Conservation (phyloP, 2,329 filamentous ascomycete species). For the Phyllosticta capitalensis region DNA sequence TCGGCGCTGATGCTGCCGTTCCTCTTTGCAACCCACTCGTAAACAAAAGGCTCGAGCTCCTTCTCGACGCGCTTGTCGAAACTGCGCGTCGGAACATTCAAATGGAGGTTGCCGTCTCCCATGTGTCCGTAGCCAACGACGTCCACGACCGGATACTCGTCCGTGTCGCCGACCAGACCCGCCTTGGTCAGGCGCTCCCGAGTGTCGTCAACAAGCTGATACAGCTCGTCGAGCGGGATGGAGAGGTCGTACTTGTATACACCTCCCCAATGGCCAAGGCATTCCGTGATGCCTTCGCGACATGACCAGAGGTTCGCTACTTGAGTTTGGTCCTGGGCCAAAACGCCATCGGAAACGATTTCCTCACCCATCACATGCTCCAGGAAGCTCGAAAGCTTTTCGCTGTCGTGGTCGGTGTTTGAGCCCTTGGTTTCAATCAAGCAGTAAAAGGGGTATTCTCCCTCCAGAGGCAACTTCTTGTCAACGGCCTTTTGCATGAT, state of each 20-base stretch:
- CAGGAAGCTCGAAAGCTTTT: slow-evolving; percentile 80
- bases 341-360: slow-evolving; percentile 78
- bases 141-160: slow-evolving; percentile 68
- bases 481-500: slow-evolving; percentile 65
- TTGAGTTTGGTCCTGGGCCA: slow-evolving; percentile 91
- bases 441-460: slow-evolving; percentile 87
- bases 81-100: slow-evolving; percentile 74
- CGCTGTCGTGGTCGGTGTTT: slow-evolving; percentile 85
- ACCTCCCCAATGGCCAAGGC: slow-evolving; percentile 79
- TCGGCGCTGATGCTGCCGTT: slow-evolving; percentile 94
- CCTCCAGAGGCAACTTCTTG: slow-evolving; percentile 71
- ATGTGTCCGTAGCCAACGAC: slow-evolving; percentile 98
- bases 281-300: slow-evolving; percentile 88
- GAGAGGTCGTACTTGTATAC: slow-evolving; percentile 99
- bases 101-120: slow-evolving; percentile 91
- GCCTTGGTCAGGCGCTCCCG: slow-evolving; percentile 60
- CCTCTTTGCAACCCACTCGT: slow-evolving; percentile 86
- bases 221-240: slow-evolving; percentile 80
- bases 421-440: slow-evolving; percentile 93
- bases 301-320: slow-evolving; percentile 77
- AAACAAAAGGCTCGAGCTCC: slow-evolving; percentile 86
- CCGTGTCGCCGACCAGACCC: slow-evolving; percentile 64
- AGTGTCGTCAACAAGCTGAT: slow-evolving; percentile 79
- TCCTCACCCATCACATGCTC: slow-evolving; percentile 85
- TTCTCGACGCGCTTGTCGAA: slow-evolving; percentile 86